Base-by-base conservation (phyloP, 1,284 basidiomycete species). In the Ustilago esculenta region DNA sequence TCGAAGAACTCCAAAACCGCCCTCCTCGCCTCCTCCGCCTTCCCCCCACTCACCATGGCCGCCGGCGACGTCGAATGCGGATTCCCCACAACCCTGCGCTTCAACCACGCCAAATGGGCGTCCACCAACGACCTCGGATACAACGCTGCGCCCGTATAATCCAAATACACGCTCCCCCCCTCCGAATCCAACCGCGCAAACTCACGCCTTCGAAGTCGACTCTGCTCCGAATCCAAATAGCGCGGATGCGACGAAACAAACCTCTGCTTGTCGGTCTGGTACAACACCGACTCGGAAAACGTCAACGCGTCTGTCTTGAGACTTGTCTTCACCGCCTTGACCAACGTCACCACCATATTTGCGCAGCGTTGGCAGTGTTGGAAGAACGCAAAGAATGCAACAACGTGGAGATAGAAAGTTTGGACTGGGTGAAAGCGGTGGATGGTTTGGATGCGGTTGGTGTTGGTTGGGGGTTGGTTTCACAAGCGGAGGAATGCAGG, bases 21-120 rank as follows among this genome's bases (percentile, higher is more conserved):
- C 0, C 0, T 8, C 9, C 63, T 25, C 4, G 56, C 63, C 6
- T 59, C 39, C 1, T 66, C 43, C 10, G 36, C 27, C 11, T 34
- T 32, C 7, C 7, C 8, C 5, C 34, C 29, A 10, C 23, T 24
- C 1, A 18, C 9, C 14, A 59, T 18, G 3, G 46, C 30, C 1
- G 63, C 45, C 1, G 63, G 63, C 4, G 56, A 59, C 7, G 47
- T 54, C 3, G 50, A 54, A 35, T 66, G 63, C 15, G 63, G 63
- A n/a, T 66, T 66, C 7, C 63, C 63, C 6, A 40, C 46, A 1
- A 66, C 56, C 1, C 10, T 11, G 2, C 4, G 4, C 0, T 6
- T 25, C 24, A 66, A 24, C 51, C 51, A 55, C 9, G 15, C 12
- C 0, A 0, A 8, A 23, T 59, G 47, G n/a, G 27, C 10, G 1